Base-by-base conservation (phyloP, 306 rosid species). In the Hippophae gyantsensis region DNA sequence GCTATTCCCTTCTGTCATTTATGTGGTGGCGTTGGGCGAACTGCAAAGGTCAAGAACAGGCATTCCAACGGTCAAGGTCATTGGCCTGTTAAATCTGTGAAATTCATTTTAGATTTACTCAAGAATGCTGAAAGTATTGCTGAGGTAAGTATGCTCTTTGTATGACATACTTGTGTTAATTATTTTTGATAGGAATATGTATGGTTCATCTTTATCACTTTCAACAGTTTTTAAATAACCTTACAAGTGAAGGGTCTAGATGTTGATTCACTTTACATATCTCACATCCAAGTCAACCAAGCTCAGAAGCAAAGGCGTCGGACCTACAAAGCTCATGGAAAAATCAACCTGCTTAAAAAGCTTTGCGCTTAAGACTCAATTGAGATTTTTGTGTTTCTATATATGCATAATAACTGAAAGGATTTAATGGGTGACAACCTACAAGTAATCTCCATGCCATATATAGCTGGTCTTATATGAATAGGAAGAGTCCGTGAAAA, bases 11-110 rank as follows among this genome's bases (percentile, higher is more conserved):
- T 90, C 76, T 52, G 95, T 23, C 81, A 90, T 7, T 90, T 90
- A 53, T 90, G 96, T 23, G 11, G 98, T 44, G 98, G 96, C 57
- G 95, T 90, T 59, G 98, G 98, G 3, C 83, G 92, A 64, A 85
- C 95, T 1, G 96, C 95, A 40, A 96, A 90, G 82, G 95, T 96
- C 3, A 90, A 87, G 77, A 90, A 71, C 60, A 83, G 96, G 54
- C 96, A 90, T 63, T 90, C 96, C 13, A 87, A 90, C 65, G 98
- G 98, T 8, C 97, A 90, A 65, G 96, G 97, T 13, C 90, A 95
- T 13, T 90, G 96, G 97, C 97, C 97, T 3, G 89, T 71, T 13
- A 87, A 90, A 56, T 90, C 98, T 18, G 96, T 96, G 1, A 85
- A 76, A 38, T 87, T 83, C 68, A 83, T 90, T 26, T 76, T 90